A percentile compares a stretch with the other conserved stretches of the same genome.
phyloP scores from a whole-genome alignment of 345 rosid genomes.

The Aquilaria malaccensis region DNA sequence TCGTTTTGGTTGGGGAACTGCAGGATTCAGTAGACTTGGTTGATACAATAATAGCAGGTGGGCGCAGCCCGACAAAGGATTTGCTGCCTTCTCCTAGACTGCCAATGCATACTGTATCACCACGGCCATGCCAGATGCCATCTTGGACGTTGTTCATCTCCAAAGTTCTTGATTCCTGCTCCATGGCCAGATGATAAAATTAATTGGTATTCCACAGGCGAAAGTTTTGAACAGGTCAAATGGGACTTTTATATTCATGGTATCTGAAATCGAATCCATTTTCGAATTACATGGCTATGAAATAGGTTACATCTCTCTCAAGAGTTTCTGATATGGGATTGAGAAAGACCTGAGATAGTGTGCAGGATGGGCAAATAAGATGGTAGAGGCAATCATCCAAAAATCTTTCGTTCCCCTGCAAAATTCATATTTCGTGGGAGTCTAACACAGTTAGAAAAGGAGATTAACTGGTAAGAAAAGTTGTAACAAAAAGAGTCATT shows the following conservation, averaged over 20 bases:
- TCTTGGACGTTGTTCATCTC: conserved; percentile 97
- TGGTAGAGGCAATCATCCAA: conserved; percentile 75
- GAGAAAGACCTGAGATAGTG: conserved; percentile 62
- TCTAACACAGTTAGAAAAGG: too few relatives aligned
- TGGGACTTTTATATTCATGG: neutral
- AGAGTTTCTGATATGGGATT: too few relatives aligned
- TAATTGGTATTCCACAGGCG: neutral
- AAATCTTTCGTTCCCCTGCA: conserved; percentile 60
- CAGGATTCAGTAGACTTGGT: conserved; percentile 33
- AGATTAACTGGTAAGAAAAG: too few relatives aligned
- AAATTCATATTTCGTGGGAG: neutral
- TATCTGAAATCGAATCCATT: neutral
- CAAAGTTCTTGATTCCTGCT: conserved; percentile 81
- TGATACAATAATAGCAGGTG: conserved; percentile 30
- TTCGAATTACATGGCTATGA: neutral
- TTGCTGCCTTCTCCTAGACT: conserved; percentile 45
- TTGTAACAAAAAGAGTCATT: too few relatives aligned
- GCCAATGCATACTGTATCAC: conserved; percentile 76
- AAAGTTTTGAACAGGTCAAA: conserved; percentile 1
- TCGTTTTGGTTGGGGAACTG: conserved; percentile 20
- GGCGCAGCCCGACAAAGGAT: conserved; percentile 42
- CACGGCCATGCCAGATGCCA: conserved; percentile 92
- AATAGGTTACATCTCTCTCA: neutral
- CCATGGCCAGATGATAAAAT: conserved; percentile 5
- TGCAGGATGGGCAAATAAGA: conserved; percentile 68